phyloP scores from a whole-genome alignment of 2,329 filamentous ascomycete species.

The Monosporascus sp. region DNA sequence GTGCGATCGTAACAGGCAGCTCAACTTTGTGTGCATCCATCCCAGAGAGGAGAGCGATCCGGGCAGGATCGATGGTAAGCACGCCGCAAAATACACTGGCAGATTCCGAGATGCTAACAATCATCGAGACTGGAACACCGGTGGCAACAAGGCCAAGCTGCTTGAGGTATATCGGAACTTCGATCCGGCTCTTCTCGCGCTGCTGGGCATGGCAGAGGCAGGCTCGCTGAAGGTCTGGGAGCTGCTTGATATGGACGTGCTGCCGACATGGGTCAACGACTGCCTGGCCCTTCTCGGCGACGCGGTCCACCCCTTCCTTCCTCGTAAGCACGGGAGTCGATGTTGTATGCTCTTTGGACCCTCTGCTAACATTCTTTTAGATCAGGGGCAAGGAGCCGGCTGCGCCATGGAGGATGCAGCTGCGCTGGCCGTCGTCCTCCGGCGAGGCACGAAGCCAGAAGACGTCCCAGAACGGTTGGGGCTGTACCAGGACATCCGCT shows the following conservation, averaged over 20 bases:
- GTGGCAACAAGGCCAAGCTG: constrained; percentile 26
- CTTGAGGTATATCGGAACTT: constrained; percentile 37
- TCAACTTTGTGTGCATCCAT: constrained; percentile 49
- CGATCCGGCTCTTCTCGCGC: constrained; percentile 30
- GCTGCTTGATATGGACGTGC: constrained; percentile 54
- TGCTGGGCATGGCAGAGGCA: constrained; percentile 38
- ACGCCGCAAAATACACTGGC: too few species aligned
- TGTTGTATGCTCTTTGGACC: neutral
- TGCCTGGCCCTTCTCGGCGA: constrained; percentile 57
- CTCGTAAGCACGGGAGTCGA: constrained; percentile 32
- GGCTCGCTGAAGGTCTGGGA: constrained; percentile 50
- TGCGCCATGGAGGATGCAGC: constrained; percentile 64
- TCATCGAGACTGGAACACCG: too few species aligned
- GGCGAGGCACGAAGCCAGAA: constrained; percentile 31
- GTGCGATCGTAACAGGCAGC: constrained; percentile 34
- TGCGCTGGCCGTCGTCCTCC: constrained; percentile 51
- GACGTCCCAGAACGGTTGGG: constrained; percentile 50
- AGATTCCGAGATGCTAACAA: too few species aligned
- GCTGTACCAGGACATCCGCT: constrained; percentile 54
- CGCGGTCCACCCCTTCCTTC: constrained; percentile 63
- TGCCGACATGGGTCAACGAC: constrained; percentile 49
- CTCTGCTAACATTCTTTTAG: constrained; percentile 7
- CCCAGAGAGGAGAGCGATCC: constrained; percentile 21
- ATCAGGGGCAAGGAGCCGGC: constrained; percentile 35
- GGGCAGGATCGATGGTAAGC: too few species aligned